These are phyloP conservation scores for Scheffersomyces insectosa DNA, from an alignment of 1,139 yeast species.

Conservation along the genomic window DNA sequence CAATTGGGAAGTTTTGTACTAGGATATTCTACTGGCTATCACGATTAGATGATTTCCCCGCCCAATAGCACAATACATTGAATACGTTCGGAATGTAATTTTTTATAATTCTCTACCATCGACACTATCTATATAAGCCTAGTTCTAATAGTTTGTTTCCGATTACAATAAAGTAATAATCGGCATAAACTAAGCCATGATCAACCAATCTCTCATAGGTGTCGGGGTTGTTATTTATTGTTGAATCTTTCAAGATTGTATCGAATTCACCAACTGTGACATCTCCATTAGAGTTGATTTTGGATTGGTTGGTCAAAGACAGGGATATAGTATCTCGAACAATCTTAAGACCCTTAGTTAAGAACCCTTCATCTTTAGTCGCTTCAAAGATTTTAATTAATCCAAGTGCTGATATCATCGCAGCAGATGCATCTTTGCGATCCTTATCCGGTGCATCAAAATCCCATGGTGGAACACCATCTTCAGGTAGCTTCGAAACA, in stretches of 20 bases:
- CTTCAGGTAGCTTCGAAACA: slow-evolving; percentile 17
- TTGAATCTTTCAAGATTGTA: slow-evolving; percentile 21
- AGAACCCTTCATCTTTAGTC: slow-evolving; percentile 11
- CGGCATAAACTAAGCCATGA: slow-evolving; percentile 27
- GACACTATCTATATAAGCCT: background rate
- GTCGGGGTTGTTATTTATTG: slow-evolving; percentile 22
- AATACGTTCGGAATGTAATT: too few relatives aligned
- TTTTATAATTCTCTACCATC: background rate
- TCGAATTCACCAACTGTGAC: slow-evolving; percentile 16
- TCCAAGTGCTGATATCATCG: slow-evolving; percentile 25
- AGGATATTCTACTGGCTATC: too few relatives aligned
- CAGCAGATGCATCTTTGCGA: slow-evolving; percentile 25
- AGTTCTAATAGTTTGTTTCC: slow-evolving; percentile 25
- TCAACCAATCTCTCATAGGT: slow-evolving; percentile 12
- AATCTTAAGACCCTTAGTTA: slow-evolving; percentile 9
- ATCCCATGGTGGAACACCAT: slow-evolving; percentile 30
- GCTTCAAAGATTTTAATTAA: slow-evolving; percentile 19
- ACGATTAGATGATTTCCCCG: too few relatives aligned
- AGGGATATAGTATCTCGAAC: slow-evolving; percentile 8
- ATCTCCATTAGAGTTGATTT: slow-evolving; percentile 10
- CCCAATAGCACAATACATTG: too few relatives aligned
- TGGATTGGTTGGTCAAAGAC: slow-evolving; percentile 7
- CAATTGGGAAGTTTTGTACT: too few relatives aligned
- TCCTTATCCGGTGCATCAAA: slow-evolving; percentile 25
- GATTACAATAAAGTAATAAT: slow-evolving; percentile 22